These are phyloP conservation scores for Fusarium sp. DNA, from an alignment of 2,329 filamentous ascomycete genomes.

Conservation along the genomic window DNA sequence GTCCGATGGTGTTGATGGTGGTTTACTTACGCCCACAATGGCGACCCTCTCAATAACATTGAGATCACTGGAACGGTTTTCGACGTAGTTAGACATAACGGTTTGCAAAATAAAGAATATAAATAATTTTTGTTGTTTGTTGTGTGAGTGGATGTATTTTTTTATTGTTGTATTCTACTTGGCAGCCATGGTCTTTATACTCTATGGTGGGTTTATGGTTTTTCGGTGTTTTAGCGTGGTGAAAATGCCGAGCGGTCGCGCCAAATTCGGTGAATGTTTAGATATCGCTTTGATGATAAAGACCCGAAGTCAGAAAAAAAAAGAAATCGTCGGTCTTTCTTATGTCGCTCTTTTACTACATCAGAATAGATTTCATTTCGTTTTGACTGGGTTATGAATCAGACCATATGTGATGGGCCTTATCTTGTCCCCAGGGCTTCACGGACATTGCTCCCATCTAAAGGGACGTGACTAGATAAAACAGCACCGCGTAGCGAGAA, in stretches of 20 bases:
- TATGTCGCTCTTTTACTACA: too few species aligned
- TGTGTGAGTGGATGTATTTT: neutral
- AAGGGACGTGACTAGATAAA: too few species aligned
- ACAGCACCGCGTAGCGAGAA: too few species aligned
- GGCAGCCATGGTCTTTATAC: neutral
- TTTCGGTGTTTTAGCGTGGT: neutral
- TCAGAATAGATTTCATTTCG: too few species aligned
- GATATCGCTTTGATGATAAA: too few species aligned
- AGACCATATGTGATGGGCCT: too few species aligned
- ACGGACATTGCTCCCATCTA: too few species aligned
- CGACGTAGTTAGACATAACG: conserved; percentile 43
- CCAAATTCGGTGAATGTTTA: neutral
- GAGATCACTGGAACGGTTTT: conserved; percentile 41
- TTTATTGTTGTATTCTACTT: neutral
- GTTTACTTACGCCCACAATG: conserved; percentile 57
- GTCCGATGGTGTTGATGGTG: neutral
- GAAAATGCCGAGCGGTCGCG: neutral
- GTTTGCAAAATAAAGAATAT: too few species aligned
- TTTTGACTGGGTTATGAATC: too few species aligned
- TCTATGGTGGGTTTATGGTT: neutral
- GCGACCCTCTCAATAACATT: conserved; percentile 57
- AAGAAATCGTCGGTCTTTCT: too few species aligned
- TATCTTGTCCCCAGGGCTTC: too few species aligned
- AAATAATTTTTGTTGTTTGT: neutral
- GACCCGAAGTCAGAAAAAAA: too few species aligned